Percentiles rank a stretch among this genome's conserved stretches.
phyloP scores from a whole-genome alignment of 176 grass and related monocot genomes.

The Eremochloa ophiuroides region DNA sequence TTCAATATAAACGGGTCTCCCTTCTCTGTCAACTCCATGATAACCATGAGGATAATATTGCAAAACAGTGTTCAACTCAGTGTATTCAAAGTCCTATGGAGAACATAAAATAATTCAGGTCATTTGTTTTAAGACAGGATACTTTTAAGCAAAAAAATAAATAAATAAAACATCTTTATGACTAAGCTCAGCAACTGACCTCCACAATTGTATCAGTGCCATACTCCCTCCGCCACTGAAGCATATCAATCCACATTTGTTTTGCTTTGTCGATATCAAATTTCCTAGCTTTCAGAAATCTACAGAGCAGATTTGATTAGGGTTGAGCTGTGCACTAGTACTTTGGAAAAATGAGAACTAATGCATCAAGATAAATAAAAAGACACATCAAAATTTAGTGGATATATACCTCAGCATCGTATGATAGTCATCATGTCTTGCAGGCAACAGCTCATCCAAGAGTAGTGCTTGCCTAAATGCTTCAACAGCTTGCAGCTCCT shows the following conservation, averaged over 20 bases:
- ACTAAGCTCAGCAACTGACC: slow-evolving; percentile 21
- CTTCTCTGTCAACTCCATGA: slow-evolving; percentile 89
- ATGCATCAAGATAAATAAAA: background rate
- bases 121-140: background rate
- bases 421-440: slow-evolving; percentile 95
- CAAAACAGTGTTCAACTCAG: slow-evolving; percentile 70
- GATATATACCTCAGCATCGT: slow-evolving; percentile 69
- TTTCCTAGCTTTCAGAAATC: slow-evolving; percentile 89
- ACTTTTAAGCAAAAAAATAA: no score
- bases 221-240: slow-evolving; percentile 90
- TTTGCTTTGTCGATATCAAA: slow-evolving; percentile 90
- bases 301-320: slow-evolving; percentile 25
- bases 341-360: slow-evolving; percentile 12
- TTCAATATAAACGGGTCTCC: slow-evolving; percentile 90
- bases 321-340: background rate
- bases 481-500: slow-evolving; percentile 70
- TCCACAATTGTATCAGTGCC: slow-evolving; percentile 79
- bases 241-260: slow-evolving; percentile 94
- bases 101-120: background rate
- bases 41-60: slow-evolving; percentile 96
- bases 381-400: background rate
- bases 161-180: no score
- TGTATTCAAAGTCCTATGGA: slow-evolving; percentile 76
- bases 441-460: slow-evolving; percentile 74
- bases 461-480: slow-evolving; percentile 64